Percentiles rank a stretch among this genome's conserved stretches.
Evolutionary conservation across 441 rosid genomes (phyloP).

Genomic region (Dalechampia spathulata): DNA sequence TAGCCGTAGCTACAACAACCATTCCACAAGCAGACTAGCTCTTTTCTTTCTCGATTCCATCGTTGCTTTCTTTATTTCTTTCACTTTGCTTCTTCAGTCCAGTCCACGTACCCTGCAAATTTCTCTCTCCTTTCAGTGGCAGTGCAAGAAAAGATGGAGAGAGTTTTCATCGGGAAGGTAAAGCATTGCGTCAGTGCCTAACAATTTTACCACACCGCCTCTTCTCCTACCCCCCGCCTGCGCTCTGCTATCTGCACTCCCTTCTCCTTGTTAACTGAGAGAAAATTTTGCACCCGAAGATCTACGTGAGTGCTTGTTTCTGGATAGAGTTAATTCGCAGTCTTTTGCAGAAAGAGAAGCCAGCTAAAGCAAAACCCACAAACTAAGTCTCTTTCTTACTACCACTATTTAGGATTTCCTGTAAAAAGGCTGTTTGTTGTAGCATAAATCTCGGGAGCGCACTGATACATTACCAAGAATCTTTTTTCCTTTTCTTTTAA

Average conservation of each 20-base stretch:
- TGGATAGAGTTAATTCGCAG: too few species aligned
- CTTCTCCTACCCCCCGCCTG: slow-evolving; percentile 21
- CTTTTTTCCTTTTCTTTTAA: slow-evolving; percentile 9
- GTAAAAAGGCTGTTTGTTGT: slow-evolving; percentile 63
- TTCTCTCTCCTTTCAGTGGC: slow-evolving; percentile 27
- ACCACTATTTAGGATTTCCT: slow-evolving; percentile 51
- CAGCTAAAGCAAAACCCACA: too few species aligned
- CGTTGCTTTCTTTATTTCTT: slow-evolving; percentile 29
- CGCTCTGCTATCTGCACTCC: slow-evolving; percentile 14
- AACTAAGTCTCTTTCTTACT: neutral
- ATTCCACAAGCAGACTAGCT: neutral
- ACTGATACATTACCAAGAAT: slow-evolving; percentile 22
- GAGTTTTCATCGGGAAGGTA: slow-evolving; percentile 81
- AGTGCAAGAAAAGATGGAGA: slow-evolving; percentile 42
- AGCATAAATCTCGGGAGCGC: slow-evolving; percentile 94
- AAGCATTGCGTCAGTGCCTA: slow-evolving; percentile 29
- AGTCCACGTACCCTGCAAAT: too few species aligned
- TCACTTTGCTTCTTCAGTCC: slow-evolving; percentile 45
- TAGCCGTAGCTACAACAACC: neutral
- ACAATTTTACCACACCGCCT: neutral
- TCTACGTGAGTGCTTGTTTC: too few species aligned
- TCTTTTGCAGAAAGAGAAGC: too few species aligned
- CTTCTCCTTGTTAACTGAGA: neutral
- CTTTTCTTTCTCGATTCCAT: slow-evolving; percentile 41
- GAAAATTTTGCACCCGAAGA: too few species aligned